Percentiles rank a stretch among this genome's conserved stretches.
Evolutionary conservation across 2,329 filamentous ascomycete species (phyloP).

Genomic region (Cladosporium sp.): DNA sequence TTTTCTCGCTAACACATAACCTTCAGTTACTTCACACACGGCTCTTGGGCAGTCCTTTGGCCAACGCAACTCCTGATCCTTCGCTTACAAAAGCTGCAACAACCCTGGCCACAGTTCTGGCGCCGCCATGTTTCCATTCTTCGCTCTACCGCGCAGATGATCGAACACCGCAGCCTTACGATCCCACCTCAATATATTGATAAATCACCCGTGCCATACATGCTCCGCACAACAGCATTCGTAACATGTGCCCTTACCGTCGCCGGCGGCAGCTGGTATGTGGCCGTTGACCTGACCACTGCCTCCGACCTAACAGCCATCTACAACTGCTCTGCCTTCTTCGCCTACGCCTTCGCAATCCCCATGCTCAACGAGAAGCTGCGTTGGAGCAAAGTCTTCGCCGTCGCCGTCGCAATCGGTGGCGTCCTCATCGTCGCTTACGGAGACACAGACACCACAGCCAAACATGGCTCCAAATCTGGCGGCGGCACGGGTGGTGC

Average conservation of each 20-base stretch:
- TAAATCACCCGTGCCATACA: constrained; percentile 62
- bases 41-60: constrained; percentile 89
- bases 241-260: constrained; percentile 84
- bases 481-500: constrained; percentile 49
- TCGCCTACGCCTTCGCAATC: constrained; percentile 95
- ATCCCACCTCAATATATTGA: constrained; percentile 48
- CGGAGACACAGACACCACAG: constrained; percentile 57
- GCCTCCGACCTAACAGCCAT: constrained; percentile 94
- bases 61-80: constrained; percentile 76
- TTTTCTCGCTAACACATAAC: not conserved
- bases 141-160: constrained; percentile 73
- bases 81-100: constrained; percentile 70
- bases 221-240: constrained; percentile 72
- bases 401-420: constrained; percentile 79
- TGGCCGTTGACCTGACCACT: constrained; percentile 89
- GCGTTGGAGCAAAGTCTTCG: constrained; percentile 76
- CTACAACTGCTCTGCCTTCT: constrained; percentile 98
- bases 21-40: constrained; percentile 72
- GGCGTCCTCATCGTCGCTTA: constrained; percentile 96
- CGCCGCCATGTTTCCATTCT: constrained; percentile 62
- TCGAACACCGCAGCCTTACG: constrained; percentile 72
- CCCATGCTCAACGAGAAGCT: constrained; percentile 82
- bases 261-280: constrained; percentile 90
- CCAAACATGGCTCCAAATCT: constrained; percentile 53
- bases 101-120: constrained; percentile 85